phyloP scores from a whole-genome alignment of 768 basidiomycete species.

The Polyporus arcularius region DNA sequence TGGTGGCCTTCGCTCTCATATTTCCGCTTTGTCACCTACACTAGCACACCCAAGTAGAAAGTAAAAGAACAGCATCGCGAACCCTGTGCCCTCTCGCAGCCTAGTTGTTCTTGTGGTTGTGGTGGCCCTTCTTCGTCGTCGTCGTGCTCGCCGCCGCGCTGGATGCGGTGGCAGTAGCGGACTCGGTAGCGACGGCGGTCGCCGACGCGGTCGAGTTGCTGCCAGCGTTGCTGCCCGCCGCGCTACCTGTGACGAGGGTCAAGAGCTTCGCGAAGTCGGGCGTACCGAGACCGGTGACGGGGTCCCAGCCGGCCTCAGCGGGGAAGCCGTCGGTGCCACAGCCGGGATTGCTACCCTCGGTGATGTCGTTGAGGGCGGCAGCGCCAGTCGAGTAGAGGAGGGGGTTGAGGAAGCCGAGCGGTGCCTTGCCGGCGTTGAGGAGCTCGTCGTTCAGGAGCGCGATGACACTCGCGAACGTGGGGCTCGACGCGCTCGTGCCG shows the following conservation, averaged over 20 bases:
- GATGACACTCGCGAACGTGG: constrained; percentile 29
- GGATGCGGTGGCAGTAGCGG: not conserved
- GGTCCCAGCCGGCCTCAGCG: constrained; percentile 28
- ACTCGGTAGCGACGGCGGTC: not conserved
- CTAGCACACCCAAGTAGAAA: not conserved
- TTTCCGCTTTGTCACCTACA: constrained; percentile 8
- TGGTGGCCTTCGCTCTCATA: constrained; percentile 10
- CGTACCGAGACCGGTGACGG: constrained; percentile 37
- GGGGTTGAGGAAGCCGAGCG: constrained; percentile 34
- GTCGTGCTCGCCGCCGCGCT: not conserved
- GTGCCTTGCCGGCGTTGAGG: constrained; percentile 24
- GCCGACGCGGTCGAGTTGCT: constrained; percentile 1
- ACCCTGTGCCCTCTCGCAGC: not conserved
- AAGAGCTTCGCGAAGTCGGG: constrained; percentile 31
- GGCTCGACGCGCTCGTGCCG: constrained; percentile 28
- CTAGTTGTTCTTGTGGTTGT: not conserved
- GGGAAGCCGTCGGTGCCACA: constrained; percentile 30
- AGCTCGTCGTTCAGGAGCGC: constrained; percentile 32
- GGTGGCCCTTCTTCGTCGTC: not conserved
- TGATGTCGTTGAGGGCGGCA: constrained; percentile 30
- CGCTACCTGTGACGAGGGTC: constrained; percentile 17
- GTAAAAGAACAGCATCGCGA: not conserved
- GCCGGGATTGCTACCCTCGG: constrained; percentile 29
- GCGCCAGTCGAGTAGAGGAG: constrained; percentile 26
- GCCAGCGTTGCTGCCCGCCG: not conserved